These are phyloP conservation scores for Pythium biforme DNA, from an alignment of 352 stramenopile species.

Conservation along the genomic window DNA sequence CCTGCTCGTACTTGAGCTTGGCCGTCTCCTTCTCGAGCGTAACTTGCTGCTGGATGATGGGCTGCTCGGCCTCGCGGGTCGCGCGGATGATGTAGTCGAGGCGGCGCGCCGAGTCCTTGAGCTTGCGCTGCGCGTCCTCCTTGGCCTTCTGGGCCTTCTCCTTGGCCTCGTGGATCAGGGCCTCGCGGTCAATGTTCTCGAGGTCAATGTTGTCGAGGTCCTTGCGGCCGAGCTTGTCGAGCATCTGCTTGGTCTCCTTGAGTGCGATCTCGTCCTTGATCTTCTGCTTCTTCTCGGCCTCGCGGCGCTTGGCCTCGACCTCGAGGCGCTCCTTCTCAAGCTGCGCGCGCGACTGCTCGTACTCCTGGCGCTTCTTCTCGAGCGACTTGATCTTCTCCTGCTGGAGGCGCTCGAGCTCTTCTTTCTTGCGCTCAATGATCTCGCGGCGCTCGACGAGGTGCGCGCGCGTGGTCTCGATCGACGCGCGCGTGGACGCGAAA, in stretches of 20 bases:
- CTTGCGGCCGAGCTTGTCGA: constrained; percentile 76
- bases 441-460: constrained; percentile 89
- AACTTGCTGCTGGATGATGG: constrained; percentile 86
- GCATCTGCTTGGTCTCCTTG: constrained; percentile 85
- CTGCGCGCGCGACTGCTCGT: constrained; percentile 65
- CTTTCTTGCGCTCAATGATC: constrained; percentile 97
- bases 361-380: constrained; percentile 79
- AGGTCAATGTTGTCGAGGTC: constrained; percentile 69
- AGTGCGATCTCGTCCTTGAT: constrained; percentile 95
- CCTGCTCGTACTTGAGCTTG: constrained; percentile 65
- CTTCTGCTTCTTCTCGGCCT: constrained; percentile 94
- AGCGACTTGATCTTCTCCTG: constrained; percentile 90
- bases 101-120: constrained; percentile 90
- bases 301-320: constrained; percentile 77
- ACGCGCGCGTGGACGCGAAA: constrained; percentile 73
- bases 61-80: constrained; percentile 94
- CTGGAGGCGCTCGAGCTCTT: constrained; percentile 93
- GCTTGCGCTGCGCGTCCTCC: constrained; percentile 93
- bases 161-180: constrained; percentile 91
- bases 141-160: constrained; percentile 95
- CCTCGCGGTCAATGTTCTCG: constrained; percentile 76
- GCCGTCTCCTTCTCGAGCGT: constrained; percentile 77
- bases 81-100: constrained; percentile 96
- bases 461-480: constrained; percentile 74
- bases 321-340: constrained; percentile 77